Evolutionary conservation across 2,329 filamentous ascomycete genomes (phyloP), one percentile per base, ranked within the genome.

Genomic region (Sclerotinia nivalis): DNA sequence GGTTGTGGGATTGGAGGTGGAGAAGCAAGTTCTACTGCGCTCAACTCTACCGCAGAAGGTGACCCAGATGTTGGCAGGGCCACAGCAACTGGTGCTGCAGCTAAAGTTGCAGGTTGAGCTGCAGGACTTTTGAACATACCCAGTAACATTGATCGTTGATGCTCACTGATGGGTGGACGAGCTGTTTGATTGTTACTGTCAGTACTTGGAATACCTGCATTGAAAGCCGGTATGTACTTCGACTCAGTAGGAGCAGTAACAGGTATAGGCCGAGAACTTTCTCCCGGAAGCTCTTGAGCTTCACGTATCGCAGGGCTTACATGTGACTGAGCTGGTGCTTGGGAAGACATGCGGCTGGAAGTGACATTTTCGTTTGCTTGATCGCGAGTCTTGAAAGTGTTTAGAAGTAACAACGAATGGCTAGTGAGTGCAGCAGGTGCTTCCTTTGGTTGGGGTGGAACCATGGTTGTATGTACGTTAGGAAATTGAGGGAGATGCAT

Each of bases 371-470:
- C 68, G 47, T 55, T 66, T 15, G 68, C 71, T 59, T 71, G 69
- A 71, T 78, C 77, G 20, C 71, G 74, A 50, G 60, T 73, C 64
- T 78, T 84, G 76, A 85, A 84, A 1, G 81, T 82, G 72, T 82
- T 82, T 31, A 84, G 78, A 22, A 85, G 79, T 13, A 81, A 78
- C 72, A 83, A 77, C 4, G 82, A 83, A 64, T 83, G 81, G 13
- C 79, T 80, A 49, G 78, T 82, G 15, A 85, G 77, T 43, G 80
- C 76, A 52, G 76, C 74, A 25, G 73, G 73, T 28, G 72, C 65
- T 47, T 75, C 72, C 34, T 75, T 75, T 45, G 69, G 70, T 5
- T 69, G 66, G 10, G 70, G 69, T n/a, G 77, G 73, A 50, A 75
- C 70, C 71, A 76, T 76, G 59, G 76, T 72, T 25, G 75, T 73